Evolutionary conservation across 1,139 yeast genomes (phyloP), one percentile per base, ranked within the genome.

Genomic region (Taiozyma sp.): DNA sequence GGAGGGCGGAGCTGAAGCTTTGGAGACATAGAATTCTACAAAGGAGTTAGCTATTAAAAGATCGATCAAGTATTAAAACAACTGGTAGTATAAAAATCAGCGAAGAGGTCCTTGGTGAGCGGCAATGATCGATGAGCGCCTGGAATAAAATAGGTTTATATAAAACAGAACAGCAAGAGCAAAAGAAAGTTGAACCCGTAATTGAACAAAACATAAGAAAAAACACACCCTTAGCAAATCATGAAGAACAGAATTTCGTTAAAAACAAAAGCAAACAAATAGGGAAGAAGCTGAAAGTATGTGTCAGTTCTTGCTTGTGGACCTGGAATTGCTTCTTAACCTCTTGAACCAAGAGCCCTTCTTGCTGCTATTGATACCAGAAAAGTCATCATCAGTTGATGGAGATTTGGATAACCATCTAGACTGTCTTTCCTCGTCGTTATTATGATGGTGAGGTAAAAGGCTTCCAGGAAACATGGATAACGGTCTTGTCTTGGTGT

Each of bases 341-440:
- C 68, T 64, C 47, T 59, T 67, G 48, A 68, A 66, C 73, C 73
- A 70, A 4, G 62, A 61, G 28, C 63, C 68, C 49, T 64, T 68
- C 32, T 53, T 54, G n/a, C 46, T 48, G 22, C 16, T n/a, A 27
- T 41, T 30, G 2, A 27, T 42, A 30, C 49, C 47, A 27, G 48
- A 27, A 16, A 24, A 47, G 32, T 52, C 56, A 39, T 52, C 58
- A n/a, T 40, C 51, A 22, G 27, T 36, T 12, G 51, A 48, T 29
- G 56, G 50, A 24, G 45, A 46, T 19, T 45, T 50, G 3, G 51
- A 34, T 22, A 28, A 12, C 55, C 58, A 57, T 44, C 62, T 53
- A 14, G 61, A 47, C 39, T 50, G 48, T 49, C 63, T 54, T 41
- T 60, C 62, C 9, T 48, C 48, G n/a, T 41, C 51, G 19, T n/a